These are phyloP conservation scores for Leccinum broughii DNA, from an alignment of 768 basidiomycete species.

Conservation along the genomic window DNA sequence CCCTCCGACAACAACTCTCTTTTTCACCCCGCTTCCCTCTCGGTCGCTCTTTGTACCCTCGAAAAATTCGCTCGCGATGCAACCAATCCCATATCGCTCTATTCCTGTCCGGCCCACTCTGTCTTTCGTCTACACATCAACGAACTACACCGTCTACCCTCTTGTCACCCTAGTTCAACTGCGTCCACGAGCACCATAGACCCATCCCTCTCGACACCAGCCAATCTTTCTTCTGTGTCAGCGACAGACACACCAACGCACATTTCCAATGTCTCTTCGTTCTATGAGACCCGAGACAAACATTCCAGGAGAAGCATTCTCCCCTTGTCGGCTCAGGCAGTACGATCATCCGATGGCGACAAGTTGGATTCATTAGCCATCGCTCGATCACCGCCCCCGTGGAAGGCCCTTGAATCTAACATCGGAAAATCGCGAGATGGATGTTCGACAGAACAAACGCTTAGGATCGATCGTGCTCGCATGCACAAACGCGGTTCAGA, in stretches of 20 bases:
- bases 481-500: slow-evolving; percentile 27
- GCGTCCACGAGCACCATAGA: no score
- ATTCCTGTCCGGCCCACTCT: slow-evolving; percentile 27
- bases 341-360: slow-evolving; percentile 14
- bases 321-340: slow-evolving; percentile 21
- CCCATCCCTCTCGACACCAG: slow-evolving; percentile 17
- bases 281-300: slow-evolving; percentile 14
- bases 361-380: slow-evolving; percentile 28
- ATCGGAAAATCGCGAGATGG: not conserved
- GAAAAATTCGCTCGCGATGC: slow-evolving; percentile 22
- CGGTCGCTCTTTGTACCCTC: slow-evolving; percentile 35
- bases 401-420: slow-evolving; percentile 12
- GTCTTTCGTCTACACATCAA: slow-evolving; percentile 31
- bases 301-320: slow-evolving; percentile 10
- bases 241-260: not conserved
- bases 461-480: slow-evolving; percentile 26
- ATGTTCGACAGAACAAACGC: not conserved
- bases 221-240: not conserved
- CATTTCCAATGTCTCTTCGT: slow-evolving; percentile 17
- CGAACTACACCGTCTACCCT: slow-evolving; percentile 9
- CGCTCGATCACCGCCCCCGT: slow-evolving; percentile 29
- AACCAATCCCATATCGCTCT: slow-evolving; percentile 24
- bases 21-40: slow-evolving; percentile 45
- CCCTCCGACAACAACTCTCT: slow-evolving; percentile 32
- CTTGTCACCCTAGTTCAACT: not conserved